Base-by-base conservation (phyloP, 176 grass and related monocot genomes). In the Thinopyrum elongatum region DNA sequence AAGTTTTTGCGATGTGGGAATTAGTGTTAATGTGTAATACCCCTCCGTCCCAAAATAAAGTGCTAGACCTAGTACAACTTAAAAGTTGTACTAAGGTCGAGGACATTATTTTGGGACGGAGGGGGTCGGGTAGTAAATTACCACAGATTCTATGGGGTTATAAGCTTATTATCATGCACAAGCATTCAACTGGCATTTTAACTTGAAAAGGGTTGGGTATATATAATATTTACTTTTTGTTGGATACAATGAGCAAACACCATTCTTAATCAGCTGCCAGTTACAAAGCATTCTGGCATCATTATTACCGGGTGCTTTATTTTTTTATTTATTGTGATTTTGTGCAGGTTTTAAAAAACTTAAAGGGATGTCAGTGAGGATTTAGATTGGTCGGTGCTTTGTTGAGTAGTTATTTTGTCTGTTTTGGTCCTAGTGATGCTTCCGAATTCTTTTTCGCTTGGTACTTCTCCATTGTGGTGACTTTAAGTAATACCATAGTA, bases 341-440 rank as follows among this genome's bases (percentile, higher is more conserved):
- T 72, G 26, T 77, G 74, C 90, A 98, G 96, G 80, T 84, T 95
- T n/a, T n/a, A n/a, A n/a, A n/a, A n/a, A n/a, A 88, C 77, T 90
- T 98, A 75, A 89, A 89, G 82, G 96, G 80, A 90, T 63, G 10
- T 95, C 31, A 69, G 3, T 64, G 93, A 98, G 74, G 84, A 33
- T 98, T 78, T 87, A 90, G 93, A 87, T 77, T 69, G 74, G 46
- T 98, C 67, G 96, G 96, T 98, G 72, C 80, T 76, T 35, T 59
- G 13, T 62, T 74, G 57, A 9, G 4, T 51, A 39, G 80, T 74
- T 81, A 22, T 19, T 78, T 82, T 81, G 65, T 34, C 36, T 79
- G 42, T 7, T 9, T 36, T 80, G n/a, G 36, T 68, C 15, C 22
- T 70, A 83, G 14, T 46, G 78, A 75, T 76, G 86, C 36, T 63